phyloP scores from a whole-genome alignment of 371 early-diverging fungal genomes.

The Mortierella sp. region DNA sequence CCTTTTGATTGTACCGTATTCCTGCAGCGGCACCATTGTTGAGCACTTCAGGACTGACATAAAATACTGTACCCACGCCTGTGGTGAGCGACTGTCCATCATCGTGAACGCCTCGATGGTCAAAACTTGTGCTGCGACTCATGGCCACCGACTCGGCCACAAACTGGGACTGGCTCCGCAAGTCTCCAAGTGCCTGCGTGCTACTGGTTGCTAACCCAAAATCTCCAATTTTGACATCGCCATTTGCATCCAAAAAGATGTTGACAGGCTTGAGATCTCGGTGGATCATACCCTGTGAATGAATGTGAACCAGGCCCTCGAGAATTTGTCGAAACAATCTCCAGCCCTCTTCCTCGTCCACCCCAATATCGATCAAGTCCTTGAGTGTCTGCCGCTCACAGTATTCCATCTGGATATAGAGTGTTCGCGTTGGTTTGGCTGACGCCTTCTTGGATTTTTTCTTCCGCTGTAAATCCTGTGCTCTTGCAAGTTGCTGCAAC shows the following conservation, averaged over 20 bases:
- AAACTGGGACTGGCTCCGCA: conserved; percentile 35
- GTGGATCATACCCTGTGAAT: conserved; percentile 93
- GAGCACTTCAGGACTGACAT: conserved; percentile 90
- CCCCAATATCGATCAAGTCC: conserved; percentile 84
- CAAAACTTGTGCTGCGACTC: conserved; percentile 49
- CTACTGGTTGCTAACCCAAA: conserved; percentile 95
- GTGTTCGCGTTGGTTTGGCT: conserved; percentile 60
- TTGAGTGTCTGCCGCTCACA: conserved; percentile 93
- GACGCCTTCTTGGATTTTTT: conserved; percentile 22
- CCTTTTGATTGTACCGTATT: conserved; percentile 77
- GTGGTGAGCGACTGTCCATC: conserved; percentile 67
- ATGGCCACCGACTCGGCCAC: conserved; percentile 42
- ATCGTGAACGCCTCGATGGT: conserved; percentile 27
- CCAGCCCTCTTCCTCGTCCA: conserved; percentile 63
- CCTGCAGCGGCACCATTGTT: conserved; percentile 53
- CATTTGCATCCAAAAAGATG: conserved; percentile 90
- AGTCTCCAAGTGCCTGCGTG: conserved; percentile 46
- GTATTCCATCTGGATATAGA: conserved; percentile 98
- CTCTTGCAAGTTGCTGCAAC: conserved; percentile 32
- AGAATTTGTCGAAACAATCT: conserved; percentile 84
- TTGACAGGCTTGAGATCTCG: conserved; percentile 98
- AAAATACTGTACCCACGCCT: conserved; percentile 93
- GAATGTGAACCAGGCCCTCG: conserved; percentile 89
- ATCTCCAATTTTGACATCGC: conserved; percentile 96
- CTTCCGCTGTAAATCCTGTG: conserved; percentile 30